Conservation (phyloP, 305 asterid species). For the Fraxinus xanthoxyloides region DNA sequence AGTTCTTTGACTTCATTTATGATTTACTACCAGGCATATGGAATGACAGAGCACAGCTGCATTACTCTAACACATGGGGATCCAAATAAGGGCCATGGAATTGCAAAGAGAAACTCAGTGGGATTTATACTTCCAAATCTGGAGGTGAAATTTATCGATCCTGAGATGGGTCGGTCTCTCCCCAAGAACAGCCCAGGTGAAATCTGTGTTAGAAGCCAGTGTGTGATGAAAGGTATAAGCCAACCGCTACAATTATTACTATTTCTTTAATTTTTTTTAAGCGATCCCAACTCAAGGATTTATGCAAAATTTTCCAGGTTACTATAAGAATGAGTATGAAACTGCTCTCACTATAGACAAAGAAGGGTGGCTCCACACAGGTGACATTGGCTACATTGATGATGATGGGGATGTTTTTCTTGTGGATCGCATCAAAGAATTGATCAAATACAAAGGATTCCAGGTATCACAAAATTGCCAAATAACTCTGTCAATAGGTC, state of each 20-base stretch:
- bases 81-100: constrained; percentile 42
- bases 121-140: constrained; percentile 87
- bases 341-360: constrained; percentile 64
- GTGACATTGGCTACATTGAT: constrained; percentile 91
- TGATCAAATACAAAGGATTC: constrained; percentile 92
- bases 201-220: constrained; percentile 81
- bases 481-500: background rate
- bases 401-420: constrained; percentile 81
- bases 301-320: constrained; percentile 46
- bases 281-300: background rate
- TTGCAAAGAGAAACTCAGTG: constrained; percentile 79
- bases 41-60: constrained; percentile 98
- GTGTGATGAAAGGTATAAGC: constrained; percentile 78
- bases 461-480: constrained; percentile 41
- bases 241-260: background rate
- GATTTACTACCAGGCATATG: constrained; percentile 57
- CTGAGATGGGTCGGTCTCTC: constrained; percentile 62
- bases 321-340: constrained; percentile 76
- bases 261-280: background rate
- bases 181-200: constrained; percentile 74
- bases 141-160: constrained; percentile 78
- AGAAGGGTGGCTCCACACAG: constrained; percentile 92
- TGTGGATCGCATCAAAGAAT: constrained; percentile 86
- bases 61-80: constrained; percentile 77
- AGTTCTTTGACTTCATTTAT: background rate